These are phyloP conservation scores for Penicillium ochrochloron DNA, from an alignment of 495 filamentous ascomycete species.

Conservation along the genomic window DNA sequence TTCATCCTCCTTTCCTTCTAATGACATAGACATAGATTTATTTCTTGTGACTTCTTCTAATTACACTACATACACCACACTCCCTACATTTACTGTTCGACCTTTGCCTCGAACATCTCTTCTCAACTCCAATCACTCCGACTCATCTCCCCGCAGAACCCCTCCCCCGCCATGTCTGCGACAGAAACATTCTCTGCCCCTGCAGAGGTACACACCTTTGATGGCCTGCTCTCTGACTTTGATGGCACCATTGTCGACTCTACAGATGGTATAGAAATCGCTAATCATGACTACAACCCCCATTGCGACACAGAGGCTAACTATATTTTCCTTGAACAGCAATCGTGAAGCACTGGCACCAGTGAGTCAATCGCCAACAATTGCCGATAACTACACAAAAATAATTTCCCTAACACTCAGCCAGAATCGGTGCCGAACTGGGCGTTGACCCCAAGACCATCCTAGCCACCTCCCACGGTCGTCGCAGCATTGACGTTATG, in stretches of 20 bases:
- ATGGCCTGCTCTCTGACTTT: constrained; percentile 89
- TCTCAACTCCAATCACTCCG: background rate
- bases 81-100: background rate
- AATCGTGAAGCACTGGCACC: constrained; percentile 90
- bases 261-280: constrained; percentile 42
- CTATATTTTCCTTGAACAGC: constrained; percentile 54
- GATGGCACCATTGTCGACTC: constrained; percentile 65
- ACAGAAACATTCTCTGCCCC: constrained; percentile 61
- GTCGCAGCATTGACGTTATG: constrained; percentile 81
- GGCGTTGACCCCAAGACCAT: constrained; percentile 82
- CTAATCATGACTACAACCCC: background rate
- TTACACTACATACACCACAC: background rate
- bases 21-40: too few relatives aligned
- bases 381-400: background rate
- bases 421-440: constrained; percentile 78
- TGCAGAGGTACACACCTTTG: constrained; percentile 64
- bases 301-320: constrained; percentile 5
- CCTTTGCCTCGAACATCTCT: background rate
- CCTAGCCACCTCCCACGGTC: constrained; percentile 85
- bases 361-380: constrained; percentile 52
- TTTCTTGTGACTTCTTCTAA: constrained; percentile 1
- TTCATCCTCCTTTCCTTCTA: constrained; percentile 2
- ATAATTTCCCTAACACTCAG: background rate
- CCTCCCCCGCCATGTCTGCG: constrained; percentile 41
- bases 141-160: constrained; percentile 20